Evolutionary conservation across 208 protist species (phyloP).

Genomic region (Acanthamoeba castellanii): DNA sequence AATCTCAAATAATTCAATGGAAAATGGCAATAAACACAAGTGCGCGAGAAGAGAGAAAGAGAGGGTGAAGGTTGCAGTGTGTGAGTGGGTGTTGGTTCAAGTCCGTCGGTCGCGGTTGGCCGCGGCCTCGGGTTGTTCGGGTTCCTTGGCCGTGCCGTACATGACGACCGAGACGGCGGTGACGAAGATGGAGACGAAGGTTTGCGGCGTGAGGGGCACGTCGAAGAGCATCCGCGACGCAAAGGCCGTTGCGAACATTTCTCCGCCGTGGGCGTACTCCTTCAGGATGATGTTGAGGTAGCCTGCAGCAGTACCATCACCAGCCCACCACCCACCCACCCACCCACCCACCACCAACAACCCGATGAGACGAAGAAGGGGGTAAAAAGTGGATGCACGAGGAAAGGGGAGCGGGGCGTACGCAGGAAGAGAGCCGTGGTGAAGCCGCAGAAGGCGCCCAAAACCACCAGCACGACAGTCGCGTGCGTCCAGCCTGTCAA

Average conservation of each 20-base stretch:
- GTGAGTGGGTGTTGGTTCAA: background rate
- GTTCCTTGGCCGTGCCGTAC: slow-evolving; percentile 64
- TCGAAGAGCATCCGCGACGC: background rate
- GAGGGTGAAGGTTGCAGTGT: no score
- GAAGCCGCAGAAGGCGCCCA: slow-evolving; percentile 53
- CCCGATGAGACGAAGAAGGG: background rate
- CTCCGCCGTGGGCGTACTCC: slow-evolving; percentile 52
- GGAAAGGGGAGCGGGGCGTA: background rate
- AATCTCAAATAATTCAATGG: no score
- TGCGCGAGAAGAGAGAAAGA: no score
- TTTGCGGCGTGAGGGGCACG: background rate
- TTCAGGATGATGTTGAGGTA: slow-evolving; percentile 69
- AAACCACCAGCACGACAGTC: background rate
- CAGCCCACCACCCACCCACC: no score
- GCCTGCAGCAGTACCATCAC: background rate
- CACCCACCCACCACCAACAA: background rate
- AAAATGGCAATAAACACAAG: no score
- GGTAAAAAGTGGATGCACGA: background rate
- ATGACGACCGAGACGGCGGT: slow-evolving; percentile 26
- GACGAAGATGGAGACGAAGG: slow-evolving; percentile 45
- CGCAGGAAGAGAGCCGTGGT: slow-evolving; percentile 46
- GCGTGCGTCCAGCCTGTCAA: background rate
- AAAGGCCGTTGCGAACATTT: slow-evolving; percentile 63
- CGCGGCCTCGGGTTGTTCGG: background rate
- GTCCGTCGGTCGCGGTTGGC: background rate